These are phyloP conservation scores for Fusarium praegraminearum DNA, from an alignment of 2,329 filamentous ascomycete genomes.

Conservation along the genomic window DNA sequence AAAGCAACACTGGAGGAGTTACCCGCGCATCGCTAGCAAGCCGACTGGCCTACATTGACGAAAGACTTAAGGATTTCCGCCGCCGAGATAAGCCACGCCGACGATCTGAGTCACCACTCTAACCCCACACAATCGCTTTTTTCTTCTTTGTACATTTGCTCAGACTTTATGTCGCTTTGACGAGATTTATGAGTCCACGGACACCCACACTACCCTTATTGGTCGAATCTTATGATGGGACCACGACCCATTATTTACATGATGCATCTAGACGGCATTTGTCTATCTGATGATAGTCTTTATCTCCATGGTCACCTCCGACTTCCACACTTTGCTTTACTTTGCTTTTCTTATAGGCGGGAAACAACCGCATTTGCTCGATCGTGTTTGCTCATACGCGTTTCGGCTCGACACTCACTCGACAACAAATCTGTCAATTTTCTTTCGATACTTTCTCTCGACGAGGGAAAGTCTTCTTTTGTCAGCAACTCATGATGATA, in stretches of 20 bases:
- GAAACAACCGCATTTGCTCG: slow-evolving; percentile 3
- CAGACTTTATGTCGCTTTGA: slow-evolving; percentile 40
- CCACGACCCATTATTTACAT: slow-evolving; percentile 37
- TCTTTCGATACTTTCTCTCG: slow-evolving; percentile 23
- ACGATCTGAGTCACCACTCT: slow-evolving; percentile 64
- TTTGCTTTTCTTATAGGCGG: slow-evolving; percentile 33
- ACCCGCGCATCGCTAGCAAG: slow-evolving; percentile 61
- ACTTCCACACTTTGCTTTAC: slow-evolving; percentile 21
- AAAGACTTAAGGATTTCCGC: slow-evolving; percentile 67
- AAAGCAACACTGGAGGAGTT: slow-evolving; percentile 51
- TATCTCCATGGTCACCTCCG: slow-evolving; percentile 13
- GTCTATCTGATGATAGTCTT: slow-evolving; percentile 38
- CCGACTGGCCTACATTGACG: slow-evolving; percentile 69
- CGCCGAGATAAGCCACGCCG: slow-evolving; percentile 56
- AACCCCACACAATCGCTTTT: slow-evolving; percentile 36
- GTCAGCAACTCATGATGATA: slow-evolving; percentile 47
- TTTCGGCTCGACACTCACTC: slow-evolving; percentile 23
- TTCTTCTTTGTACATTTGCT: slow-evolving; percentile 39
- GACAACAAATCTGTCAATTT: slow-evolving; percentile 23
- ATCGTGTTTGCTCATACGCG: slow-evolving; percentile 17
- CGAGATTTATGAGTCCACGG: slow-evolving; percentile 45
- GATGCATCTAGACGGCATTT: slow-evolving; percentile 47
- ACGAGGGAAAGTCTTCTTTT: slow-evolving; percentile 39
- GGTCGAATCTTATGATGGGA: slow-evolving; percentile 33
- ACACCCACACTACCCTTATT: slow-evolving; percentile 33